Evolutionary conservation across 2,329 filamentous ascomycete genomes (phyloP), one percentile per base, ranked within the genome.

Genomic region (Neophaeococcomyces aloes): DNA sequence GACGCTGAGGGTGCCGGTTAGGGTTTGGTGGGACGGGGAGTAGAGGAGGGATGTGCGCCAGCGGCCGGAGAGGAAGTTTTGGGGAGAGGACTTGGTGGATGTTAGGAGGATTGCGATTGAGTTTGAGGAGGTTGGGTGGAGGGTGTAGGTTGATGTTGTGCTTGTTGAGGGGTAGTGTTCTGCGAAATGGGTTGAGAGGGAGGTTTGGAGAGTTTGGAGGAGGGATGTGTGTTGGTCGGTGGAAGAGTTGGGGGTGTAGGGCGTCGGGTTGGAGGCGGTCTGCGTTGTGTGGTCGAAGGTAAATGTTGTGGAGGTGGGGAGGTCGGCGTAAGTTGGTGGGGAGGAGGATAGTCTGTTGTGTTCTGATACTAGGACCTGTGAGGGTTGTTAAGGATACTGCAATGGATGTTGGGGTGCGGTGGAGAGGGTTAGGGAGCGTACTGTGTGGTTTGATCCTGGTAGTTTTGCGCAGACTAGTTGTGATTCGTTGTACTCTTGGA

Each of bases 41-140:
- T 83, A 83, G 56, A 83, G 75, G 69, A 96, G 96, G 42, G 83
- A 74, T 37, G 86, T 88, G 58, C 91, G 84, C 86, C 91, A 98
- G 50, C 91, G 86, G 50, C 91, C 91, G 67, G 95, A 96, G 87
- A 91, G 96, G 74, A 87, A 98, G 73, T 98, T 98, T 62, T 88
- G 86, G 6, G 93, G 91, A 57, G 85, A 94, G 71, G 96, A 96
- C 65, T 95, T 95, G 71, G 91, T 95, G 45, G 88, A 85, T 38
- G 94, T 88, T 39, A 94, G 78, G 43, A 94, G 66, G 51, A 95
- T 72, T 37, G 87, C 86, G 48, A 96, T 66, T 56, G 80, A 78
- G 21, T 81, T 72, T 25, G 49, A 45, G 10, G 52, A 38, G 14
- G 49, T 42, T n/a, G 45, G 38, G 36, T 44, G 46, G 54, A 78